phyloP scores from a whole-genome alignment of 2,329 filamentous ascomycete species.

The Phaeophleospora eucalypticola region DNA sequence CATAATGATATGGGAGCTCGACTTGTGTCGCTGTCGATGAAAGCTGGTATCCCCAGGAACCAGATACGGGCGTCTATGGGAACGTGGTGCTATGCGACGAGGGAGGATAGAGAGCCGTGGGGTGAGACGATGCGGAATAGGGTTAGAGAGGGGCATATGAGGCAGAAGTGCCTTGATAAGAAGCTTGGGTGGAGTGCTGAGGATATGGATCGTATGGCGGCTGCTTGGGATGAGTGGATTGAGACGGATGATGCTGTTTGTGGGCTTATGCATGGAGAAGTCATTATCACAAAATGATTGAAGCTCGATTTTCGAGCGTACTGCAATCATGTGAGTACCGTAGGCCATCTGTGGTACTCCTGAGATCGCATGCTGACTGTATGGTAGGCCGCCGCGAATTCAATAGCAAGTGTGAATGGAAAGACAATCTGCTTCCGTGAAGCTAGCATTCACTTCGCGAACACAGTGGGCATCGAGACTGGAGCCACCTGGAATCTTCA shows the following conservation, averaged over 20 bases:
- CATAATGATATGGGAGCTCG: constrained; percentile 24
- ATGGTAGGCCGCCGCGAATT: no score
- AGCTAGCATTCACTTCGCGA: no score
- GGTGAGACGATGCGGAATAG: constrained; percentile 29
- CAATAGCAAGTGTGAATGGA: no score
- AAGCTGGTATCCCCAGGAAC: constrained; percentile 37
- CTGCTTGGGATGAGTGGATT: constrained; percentile 40
- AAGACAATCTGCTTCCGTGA: no score
- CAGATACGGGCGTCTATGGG: constrained; percentile 39
- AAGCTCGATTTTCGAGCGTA: no score
- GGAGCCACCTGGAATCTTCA: no score
- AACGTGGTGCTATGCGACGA: constrained; percentile 42
- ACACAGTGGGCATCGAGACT: no score
- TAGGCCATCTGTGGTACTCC: no score
- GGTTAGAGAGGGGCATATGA: constrained; percentile 23
- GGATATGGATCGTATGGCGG: constrained; percentile 38
- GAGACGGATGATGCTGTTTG: constrained; percentile 41
- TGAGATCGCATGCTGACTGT: no score
- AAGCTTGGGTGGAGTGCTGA: constrained; percentile 33
- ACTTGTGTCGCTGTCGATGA: constrained; percentile 32
- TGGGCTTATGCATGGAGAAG: constrained; percentile 41
- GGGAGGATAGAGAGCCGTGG: constrained; percentile 38
- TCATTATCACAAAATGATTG: constrained; percentile 29
- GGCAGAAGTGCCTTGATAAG: constrained; percentile 34
- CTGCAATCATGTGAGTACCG: no score